Evolutionary conservation across 345 rosid species (phyloP).

Genomic region (Eucalyptus regnans): DNA sequence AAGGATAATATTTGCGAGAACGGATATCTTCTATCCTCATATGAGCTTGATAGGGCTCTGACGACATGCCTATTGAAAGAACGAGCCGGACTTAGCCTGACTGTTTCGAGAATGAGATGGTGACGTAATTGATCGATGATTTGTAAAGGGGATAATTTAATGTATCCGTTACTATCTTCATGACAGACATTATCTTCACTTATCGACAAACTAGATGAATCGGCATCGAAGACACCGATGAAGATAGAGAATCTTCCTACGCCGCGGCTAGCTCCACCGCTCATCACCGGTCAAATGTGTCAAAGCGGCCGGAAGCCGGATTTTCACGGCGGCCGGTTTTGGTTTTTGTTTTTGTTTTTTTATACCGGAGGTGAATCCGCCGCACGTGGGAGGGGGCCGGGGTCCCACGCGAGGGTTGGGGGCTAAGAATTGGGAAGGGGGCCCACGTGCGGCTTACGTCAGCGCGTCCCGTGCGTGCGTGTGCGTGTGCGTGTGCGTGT

Average conservation of each 20-base stretch:
- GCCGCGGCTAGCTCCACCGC: background rate
- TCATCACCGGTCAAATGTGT: background rate
- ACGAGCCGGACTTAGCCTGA: rapidly evolving
- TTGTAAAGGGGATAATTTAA: rapidly evolving
- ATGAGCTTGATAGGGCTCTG: background rate
- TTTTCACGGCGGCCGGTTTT: background rate
- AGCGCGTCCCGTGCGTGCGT: background rate
- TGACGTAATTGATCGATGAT: background rate
- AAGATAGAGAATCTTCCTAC: background rate
- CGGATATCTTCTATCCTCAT: background rate
- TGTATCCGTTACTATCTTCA: background rate
- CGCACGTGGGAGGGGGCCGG: background rate
- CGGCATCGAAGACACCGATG: background rate
- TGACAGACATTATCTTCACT: background rate
- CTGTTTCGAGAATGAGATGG: rapidly evolving
- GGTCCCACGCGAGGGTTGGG: background rate
- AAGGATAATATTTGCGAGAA: background rate
- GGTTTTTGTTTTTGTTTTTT: no score
- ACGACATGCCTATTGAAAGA: background rate
- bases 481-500: background rate
- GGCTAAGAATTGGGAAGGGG: background rate
- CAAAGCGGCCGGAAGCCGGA: background rate
- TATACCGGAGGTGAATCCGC: background rate
- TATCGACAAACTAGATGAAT: background rate
- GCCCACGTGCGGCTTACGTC: background rate